phyloP scores from a whole-genome alignment of 1,284 basidiomycete genomes.

The Melampsora larici-populina region DNA sequence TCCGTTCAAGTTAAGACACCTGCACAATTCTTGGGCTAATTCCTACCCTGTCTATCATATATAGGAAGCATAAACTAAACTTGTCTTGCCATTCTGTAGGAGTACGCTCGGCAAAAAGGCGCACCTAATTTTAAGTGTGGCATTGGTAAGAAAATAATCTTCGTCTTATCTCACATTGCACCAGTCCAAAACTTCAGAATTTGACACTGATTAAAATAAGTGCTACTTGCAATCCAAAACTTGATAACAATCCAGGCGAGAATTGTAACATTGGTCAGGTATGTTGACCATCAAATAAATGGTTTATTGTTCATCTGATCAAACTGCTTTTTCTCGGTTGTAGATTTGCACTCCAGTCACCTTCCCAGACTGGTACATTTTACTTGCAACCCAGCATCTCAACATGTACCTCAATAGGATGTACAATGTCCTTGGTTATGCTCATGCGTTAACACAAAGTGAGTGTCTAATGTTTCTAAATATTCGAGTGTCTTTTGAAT shows the following conservation, averaged over 20 bases:
- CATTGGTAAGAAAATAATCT: slow-evolving; percentile 16
- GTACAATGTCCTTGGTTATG: slow-evolving; percentile 20
- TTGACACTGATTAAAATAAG: not conserved
- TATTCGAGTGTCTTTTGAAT: too few relatives aligned
- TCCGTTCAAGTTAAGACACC: slow-evolving; percentile 16
- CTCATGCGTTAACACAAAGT: slow-evolving; percentile 34
- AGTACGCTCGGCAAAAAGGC: slow-evolving; percentile 27
- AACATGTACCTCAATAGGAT: slow-evolving; percentile 31
- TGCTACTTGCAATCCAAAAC: not conserved
- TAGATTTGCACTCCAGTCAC: slow-evolving; percentile 35
- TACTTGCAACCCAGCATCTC: slow-evolving; percentile 32
- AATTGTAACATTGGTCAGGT: slow-evolving; percentile 37
- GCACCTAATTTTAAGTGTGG: slow-evolving; percentile 35
- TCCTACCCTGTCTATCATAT: too few relatives aligned
- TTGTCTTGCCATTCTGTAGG: not conserved
- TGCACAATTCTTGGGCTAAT: not conserved
- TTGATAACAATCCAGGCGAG: slow-evolving; percentile 14
- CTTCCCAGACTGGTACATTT: slow-evolving; percentile 36
- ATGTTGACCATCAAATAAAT: not conserved
- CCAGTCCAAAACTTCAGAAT: not conserved
- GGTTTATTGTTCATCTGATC: not conserved
- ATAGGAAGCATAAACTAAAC: not conserved
- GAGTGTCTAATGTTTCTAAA: not conserved
- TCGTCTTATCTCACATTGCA: not conserved
- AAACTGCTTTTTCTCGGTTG: not conserved